Base-by-base conservation (phyloP, 768 basidiomycete species). In the Naganishia onofrii region DNA sequence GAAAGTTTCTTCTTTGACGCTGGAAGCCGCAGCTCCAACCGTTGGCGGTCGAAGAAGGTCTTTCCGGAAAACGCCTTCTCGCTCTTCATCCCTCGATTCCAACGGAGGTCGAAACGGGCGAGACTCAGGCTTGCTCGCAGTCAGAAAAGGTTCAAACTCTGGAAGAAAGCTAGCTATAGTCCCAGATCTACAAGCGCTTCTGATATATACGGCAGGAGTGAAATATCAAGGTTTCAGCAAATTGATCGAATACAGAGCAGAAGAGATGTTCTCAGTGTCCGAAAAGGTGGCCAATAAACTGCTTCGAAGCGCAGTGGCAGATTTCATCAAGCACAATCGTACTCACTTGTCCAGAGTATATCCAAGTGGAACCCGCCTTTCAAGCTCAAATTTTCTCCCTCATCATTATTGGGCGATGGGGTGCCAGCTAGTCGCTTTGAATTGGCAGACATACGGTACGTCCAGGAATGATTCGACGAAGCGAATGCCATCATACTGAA, bases 391-490 rank as follows among this genome's bases (percentile, higher is more conserved):
- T 76, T 97, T 89, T 75, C 85, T 90, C 71, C 94, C 94, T 8
- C 88, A 93, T 80, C 85, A 88, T 21, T 93, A 88, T 78, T 99
- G 95, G 95, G 87, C 88, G 0, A 88, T 88, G 1, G 95, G 95
- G 0, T 86, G 88, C 15, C 94, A 97, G 79, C 81, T 97, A 6
- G 93, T 93, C 0, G 93, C 95, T 9, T 85, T 99, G 67, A 99
- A 99, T 80, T 98, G 93, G 93, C 95, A 99, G 81, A 98, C 93
- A 0, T 88, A 88, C 73, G 93, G 93, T 94, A 76, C 67, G 88
- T 83, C 0, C 10, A 13, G 26, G 7, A 7, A 63, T 46, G 21
- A 12, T 51, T 32, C 23, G 9, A 3, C 15, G 28, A 66, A 32
- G 28, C 29, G 23, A 19, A 28, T 10, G 12, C n/a, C 44, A 17